phyloP scores from a whole-genome alignment of 2,329 filamentous ascomycete species.

The Cytospora mali region DNA sequence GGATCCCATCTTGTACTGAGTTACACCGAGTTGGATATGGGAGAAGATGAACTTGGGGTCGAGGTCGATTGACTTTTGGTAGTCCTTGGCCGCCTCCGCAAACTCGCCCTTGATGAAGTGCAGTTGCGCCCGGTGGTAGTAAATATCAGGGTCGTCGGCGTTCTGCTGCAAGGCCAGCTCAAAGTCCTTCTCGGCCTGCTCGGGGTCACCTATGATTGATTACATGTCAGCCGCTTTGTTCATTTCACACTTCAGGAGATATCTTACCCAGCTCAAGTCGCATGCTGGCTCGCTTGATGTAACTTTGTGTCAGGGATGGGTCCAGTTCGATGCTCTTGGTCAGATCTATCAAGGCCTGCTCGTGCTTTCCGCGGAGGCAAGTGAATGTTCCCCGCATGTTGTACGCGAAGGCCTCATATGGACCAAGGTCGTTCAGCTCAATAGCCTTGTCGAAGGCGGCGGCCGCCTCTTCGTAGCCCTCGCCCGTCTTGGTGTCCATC shows the following conservation, averaged over 20 bases:
- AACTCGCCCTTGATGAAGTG: conserved; percentile 98
- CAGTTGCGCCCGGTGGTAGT: conserved; percentile 97
- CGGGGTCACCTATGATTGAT: conserved; percentile 65
- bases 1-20: conserved; percentile 99
- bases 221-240: conserved; percentile 36
- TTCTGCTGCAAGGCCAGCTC: conserved; percentile 83
- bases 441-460: conserved; percentile 85
- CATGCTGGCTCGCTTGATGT: conserved; percentile 98
- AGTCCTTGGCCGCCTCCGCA: conserved; percentile 92
- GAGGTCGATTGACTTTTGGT: conserved; percentile 98
- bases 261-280: conserved; percentile 82
- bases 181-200: conserved; percentile 87
- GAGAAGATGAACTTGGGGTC: conserved; percentile 98
- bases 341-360: conserved; percentile 79
- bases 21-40: conserved; percentile 98
- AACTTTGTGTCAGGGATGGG: conserved; percentile 87
- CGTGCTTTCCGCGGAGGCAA: conserved; percentile 87
- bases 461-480: conserved; percentile 89
- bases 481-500: conserved; percentile 82
- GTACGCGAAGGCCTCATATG: conserved; percentile 87
- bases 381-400: conserved; percentile 97
- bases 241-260: neutral
- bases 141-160: conserved; percentile 90
- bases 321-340: conserved; percentile 93
- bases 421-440: conserved; percentile 76